Conservation (phyloP, 805 yeast species). For the Danielia oregonensis region DNA sequence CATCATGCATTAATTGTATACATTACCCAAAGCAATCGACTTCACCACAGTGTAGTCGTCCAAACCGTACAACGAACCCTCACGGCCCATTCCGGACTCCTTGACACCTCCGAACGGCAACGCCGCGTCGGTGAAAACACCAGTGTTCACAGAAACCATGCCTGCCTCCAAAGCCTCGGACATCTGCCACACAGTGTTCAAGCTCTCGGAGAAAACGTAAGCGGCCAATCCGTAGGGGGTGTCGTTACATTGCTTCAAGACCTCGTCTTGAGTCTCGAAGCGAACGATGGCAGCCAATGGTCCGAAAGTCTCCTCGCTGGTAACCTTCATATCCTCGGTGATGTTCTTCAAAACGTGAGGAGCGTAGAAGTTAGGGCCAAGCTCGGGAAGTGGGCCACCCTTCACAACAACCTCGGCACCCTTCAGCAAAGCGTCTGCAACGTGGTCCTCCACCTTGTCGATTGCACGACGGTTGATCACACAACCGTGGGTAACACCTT, state of each 20-base stretch:
- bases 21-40: conserved; percentile 51
- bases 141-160: conserved; percentile 81
- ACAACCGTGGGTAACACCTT: conserved; percentile 52
- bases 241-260: conserved; percentile 50
- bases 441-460: conserved; percentile 52
- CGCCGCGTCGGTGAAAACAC: conserved; percentile 62
- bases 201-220: conserved; percentile 51
- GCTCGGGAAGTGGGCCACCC: conserved; percentile 50
- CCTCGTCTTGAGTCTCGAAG: conserved; percentile 53
- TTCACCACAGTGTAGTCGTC: conserved; percentile 70
- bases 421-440: conserved; percentile 48
- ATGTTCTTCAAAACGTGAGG: conserved; percentile 55
- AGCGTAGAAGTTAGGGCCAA: conserved; percentile 50
- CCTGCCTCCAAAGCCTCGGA: conserved; percentile 64
- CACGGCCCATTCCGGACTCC: conserved; percentile 77
- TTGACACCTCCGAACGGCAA: conserved; percentile 76
- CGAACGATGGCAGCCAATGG: conserved; percentile 58
- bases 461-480: conserved; percentile 50
- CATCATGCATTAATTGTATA: background rate
- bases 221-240: conserved; percentile 57
- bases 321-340: conserved; percentile 46
- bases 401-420: conserved; percentile 50
- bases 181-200: conserved; percentile 48
- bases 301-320: conserved; percentile 61
- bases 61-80: conserved; percentile 71